Evolutionary conservation across 2,329 filamentous ascomycete species (phyloP).

Genomic region (Colletotrichum agaves): DNA sequence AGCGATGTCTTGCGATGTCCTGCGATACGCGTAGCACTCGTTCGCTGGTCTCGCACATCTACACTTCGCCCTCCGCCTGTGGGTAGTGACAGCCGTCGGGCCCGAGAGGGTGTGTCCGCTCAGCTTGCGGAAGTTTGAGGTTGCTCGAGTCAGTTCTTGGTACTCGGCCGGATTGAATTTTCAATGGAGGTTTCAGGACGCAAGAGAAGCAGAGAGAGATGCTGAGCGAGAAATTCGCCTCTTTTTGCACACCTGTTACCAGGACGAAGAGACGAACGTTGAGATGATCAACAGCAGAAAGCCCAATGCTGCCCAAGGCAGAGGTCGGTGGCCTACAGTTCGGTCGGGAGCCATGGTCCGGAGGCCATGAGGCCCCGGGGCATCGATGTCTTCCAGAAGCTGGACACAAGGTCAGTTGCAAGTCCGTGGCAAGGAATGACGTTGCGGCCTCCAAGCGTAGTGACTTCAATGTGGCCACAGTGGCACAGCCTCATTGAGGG

Average conservation of each 20-base stretch:
- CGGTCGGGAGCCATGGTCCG: slow-evolving; percentile 11
- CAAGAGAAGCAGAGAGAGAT: slow-evolving; percentile 5
- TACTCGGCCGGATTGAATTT: slow-evolving; percentile 34
- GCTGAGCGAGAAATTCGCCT: slow-evolving; percentile 25
- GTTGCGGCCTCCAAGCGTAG: slow-evolving; percentile 1
- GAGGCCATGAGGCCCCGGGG: slow-evolving; percentile 11
- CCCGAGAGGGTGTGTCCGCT: slow-evolving; percentile 29
- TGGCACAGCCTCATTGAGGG: not conserved
- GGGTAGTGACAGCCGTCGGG: slow-evolving; percentile 13
- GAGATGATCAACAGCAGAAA: slow-evolving; percentile 7
- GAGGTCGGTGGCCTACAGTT: slow-evolving; percentile 27
- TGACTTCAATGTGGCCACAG: slow-evolving; percentile 4
- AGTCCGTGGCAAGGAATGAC: slow-evolving; percentile 3
- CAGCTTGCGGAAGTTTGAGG: slow-evolving; percentile 20
- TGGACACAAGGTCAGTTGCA: slow-evolving; percentile 1
- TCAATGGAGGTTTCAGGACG: slow-evolving; percentile 34
- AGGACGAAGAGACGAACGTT: slow-evolving; percentile 33
- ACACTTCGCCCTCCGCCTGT: not conserved
- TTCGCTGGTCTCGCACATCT: not conserved
- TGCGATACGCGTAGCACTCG: not conserved
- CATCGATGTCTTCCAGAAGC: slow-evolving; percentile 33
- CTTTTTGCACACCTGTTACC: not conserved
- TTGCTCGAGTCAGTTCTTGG: slow-evolving; percentile 22
- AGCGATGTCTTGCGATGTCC: not conserved
- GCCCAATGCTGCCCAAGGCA: slow-evolving; percentile 37